A percentile compares a stretch with the other conserved stretches of the same genome.
Conservation (phyloP, 345 rosid genomes). For the Bruguiera gymnorhiza region DNA sequence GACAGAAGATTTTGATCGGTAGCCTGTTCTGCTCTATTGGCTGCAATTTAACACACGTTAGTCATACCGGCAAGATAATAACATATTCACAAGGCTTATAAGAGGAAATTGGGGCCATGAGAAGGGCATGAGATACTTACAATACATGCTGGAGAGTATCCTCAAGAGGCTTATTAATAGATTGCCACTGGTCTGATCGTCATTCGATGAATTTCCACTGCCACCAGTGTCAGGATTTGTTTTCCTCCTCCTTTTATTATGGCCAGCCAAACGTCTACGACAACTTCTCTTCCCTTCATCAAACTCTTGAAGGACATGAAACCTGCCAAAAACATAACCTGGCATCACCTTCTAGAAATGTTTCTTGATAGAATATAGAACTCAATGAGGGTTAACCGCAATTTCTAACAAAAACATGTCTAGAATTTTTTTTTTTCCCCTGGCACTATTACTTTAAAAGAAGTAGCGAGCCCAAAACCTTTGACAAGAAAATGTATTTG, state of each 20-base stretch:
- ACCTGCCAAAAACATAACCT: slow-evolving; percentile 45
- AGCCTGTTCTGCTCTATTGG: slow-evolving; percentile 56
- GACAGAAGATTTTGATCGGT: slow-evolving; percentile 78
- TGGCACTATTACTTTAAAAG: background rate
- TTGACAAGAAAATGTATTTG: background rate
- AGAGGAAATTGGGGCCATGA: background rate
- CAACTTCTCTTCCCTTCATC: slow-evolving; percentile 99
- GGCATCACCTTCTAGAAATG: slow-evolving; percentile 5
- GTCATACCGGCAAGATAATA: background rate
- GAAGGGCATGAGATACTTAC: slow-evolving; percentile 41
- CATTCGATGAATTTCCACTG: slow-evolving; percentile 52
- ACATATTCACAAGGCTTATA: background rate
- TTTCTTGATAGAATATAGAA: background rate
- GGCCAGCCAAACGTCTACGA: slow-evolving; percentile 98
- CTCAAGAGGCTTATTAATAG: slow-evolving; percentile 75
- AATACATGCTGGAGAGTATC: slow-evolving; percentile 86
- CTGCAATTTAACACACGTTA: slow-evolving; percentile 42
- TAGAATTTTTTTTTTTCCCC: too few relatives aligned
- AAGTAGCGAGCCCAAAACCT: background rate
- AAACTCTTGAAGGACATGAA: slow-evolving; percentile 95
- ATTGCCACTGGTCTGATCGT: slow-evolving; percentile 79
- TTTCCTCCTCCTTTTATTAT: slow-evolving; percentile 94
- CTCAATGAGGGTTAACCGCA: background rate
- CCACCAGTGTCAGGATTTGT: slow-evolving; percentile 69
- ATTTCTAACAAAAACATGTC: too few relatives aligned